Conservation (phyloP, 192 early-diverging fungal species). For the Helicostylum pulchrum region DNA sequence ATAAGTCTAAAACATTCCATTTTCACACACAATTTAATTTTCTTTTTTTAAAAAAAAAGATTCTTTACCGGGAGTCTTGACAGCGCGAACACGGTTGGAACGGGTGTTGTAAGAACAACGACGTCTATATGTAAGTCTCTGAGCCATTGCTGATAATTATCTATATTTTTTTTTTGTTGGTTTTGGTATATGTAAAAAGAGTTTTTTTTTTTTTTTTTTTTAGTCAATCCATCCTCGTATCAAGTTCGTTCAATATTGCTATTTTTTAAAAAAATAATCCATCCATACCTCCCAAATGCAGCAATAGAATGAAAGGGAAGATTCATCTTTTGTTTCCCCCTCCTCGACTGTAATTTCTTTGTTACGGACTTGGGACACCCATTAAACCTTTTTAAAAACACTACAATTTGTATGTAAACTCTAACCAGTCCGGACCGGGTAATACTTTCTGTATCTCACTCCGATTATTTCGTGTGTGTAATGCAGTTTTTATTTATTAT, state of each 20-base stretch:
- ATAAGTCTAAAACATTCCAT: not conserved
- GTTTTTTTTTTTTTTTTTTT: not conserved
- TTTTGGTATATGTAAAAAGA: not conserved
- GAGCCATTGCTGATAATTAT: conserved; percentile 51
- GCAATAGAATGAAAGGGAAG: conserved; percentile 13
- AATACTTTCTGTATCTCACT: too few relatives aligned
- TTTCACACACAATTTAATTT: not conserved
- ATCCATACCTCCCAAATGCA: conserved; percentile 15
- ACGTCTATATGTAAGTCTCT: conserved; percentile 82
- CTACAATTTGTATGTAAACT: not conserved
- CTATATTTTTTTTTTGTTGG: not conserved
- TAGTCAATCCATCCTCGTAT: conserved; percentile 1
- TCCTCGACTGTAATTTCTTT: too few relatives aligned
- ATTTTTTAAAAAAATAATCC: not conserved
- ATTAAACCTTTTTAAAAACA: too few relatives aligned
- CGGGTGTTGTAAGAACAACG: conserved; percentile 88
- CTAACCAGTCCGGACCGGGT: not conserved
- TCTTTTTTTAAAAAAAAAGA: too few relatives aligned
- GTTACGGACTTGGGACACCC: too few relatives aligned
- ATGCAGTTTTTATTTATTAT: not conserved
- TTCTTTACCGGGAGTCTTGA: conserved; percentile 79
- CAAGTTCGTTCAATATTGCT: not conserved
- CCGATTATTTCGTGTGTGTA: not conserved
- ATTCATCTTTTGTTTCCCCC: too few relatives aligned
- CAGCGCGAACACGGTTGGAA: conserved; percentile 79